Base-by-base conservation (phyloP, 2,329 filamentous ascomycete genomes). In the Raffaelea arxii region DNA sequence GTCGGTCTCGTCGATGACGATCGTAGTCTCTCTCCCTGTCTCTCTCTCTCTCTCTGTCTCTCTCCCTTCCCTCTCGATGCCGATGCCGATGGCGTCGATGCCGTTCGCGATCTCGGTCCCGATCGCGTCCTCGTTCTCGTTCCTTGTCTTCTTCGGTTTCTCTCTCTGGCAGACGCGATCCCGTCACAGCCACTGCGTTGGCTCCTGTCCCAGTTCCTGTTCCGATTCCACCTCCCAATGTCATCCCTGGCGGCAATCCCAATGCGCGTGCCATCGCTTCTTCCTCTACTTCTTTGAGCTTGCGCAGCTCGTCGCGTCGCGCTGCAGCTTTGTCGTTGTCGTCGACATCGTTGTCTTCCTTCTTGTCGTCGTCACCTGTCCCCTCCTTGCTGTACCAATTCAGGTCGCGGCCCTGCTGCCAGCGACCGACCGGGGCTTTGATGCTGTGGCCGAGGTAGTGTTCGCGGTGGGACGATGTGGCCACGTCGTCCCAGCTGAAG, bases 401-500 rank as follows among this genome's bases (percentile, higher is more conserved):
- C 9, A 83, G 66, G 46, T 80, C 77, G 49, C 80, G 81, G 7
- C 84, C 82, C 60, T 91, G 82, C 58, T 92, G 86, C 90, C 90
- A 96, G 54, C 90, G 84, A 7, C 90, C 90, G 4, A 95, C 89
- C 0, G 90, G 87, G 0, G 90, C 90, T 72, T 91, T 95, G 49
- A 96, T 68, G 49, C 86, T 92, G 68, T 96, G 90, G 44, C 90
- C 90, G 7, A 96, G 83, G 63, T 80, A 83, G 58, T 82, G 95
- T 65, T 98, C 90, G 64, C 92, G 89, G 59, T 95, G 90, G 21
- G 77, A 70, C 43, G 89, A 94, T 54, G 74, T 80, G 62, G 91
- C 84, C 60, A 98, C 91, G 56, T 96, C 89, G 54, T 91, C 86
- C 92, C 92, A 97, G 67, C 83, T 90, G 71, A 98, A 98, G 65